Percentiles rank a stretch among this genome's conserved stretches.
These are phyloP conservation scores for Herpetomonas samuelpessoai DNA, from an alignment of 208 protist genomes.

Conservation along the genomic window DNA sequence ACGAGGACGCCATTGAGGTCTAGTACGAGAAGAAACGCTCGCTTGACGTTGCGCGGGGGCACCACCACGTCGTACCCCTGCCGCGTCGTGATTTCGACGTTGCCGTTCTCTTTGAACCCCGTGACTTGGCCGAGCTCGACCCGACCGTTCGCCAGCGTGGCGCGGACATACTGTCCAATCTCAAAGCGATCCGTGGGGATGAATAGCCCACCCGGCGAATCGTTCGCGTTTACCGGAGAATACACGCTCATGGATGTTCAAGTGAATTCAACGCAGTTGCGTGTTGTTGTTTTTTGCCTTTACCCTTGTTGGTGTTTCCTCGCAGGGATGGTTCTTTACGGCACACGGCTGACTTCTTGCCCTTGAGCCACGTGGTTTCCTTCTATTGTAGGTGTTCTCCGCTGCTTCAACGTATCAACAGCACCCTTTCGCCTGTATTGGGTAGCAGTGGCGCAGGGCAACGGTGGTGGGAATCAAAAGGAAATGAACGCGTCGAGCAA, in stretches of 20 bases:
- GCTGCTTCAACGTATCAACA: too few species aligned
- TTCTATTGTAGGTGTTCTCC: too few species aligned
- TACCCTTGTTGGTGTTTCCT: too few species aligned
- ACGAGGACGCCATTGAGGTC: constrained; percentile 91
- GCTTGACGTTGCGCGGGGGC: constrained; percentile 41
- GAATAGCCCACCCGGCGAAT: constrained; percentile 3
- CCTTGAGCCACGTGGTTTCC: too few species aligned
- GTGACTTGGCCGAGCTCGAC: constrained; percentile 82
- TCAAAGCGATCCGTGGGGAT: constrained; percentile 63
- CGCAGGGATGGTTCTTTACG: too few species aligned
- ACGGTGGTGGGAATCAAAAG: too few species aligned
- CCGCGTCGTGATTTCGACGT: constrained; percentile 62
- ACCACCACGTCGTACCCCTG: constrained; percentile 83
- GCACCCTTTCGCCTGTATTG: too few species aligned
- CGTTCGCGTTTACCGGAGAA: background rate
- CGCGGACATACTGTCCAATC: constrained; percentile 84
- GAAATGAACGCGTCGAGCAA: background rate
- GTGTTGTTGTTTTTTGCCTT: background rate
- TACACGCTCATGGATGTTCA: constrained; percentile 20
- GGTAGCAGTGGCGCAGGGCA: too few species aligned
- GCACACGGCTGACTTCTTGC: too few species aligned
- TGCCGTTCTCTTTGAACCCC: constrained; percentile 49
- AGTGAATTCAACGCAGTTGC: too few species aligned
- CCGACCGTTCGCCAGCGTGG: constrained; percentile 48
- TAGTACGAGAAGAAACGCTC: constrained; percentile 83